Evolutionary conservation across 139 green algal genomes (phyloP), one percentile per base, ranked within the genome.

Genomic region (Tetraselmis chui): DNA sequence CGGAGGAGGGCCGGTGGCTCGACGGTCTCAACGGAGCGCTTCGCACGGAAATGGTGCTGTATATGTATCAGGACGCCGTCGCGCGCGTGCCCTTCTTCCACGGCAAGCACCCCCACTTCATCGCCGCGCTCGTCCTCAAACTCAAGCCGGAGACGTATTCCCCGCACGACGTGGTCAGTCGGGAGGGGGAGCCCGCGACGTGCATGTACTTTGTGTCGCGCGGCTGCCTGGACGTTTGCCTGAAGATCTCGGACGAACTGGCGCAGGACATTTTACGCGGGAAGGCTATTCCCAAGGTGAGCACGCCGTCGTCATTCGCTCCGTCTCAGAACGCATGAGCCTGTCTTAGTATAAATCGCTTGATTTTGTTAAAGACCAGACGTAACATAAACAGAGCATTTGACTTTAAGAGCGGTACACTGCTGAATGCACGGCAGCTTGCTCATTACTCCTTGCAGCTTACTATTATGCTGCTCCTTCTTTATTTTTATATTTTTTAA

Each of bases 81-180:
- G 75, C 79, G 23, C 74, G 76, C 45, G 27, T 88, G 23, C 87
- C 87, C 1, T 88, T 91, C 77, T 91, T 89, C 78, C 32, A 79
- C 23, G 86, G 79, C 78, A 88, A 90, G 84, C 82, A 84, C 28
- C 83, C 86, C 0, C 83, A 89, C 31, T 90, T 92, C 86, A 90
- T 90, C 75, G 86, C 87, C 0, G 76, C 76, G 0, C 78, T 92
- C 0, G 81, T 90, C 25, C 85, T 85, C 0, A 81, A 75, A 29
- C 78, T 92, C 25, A 89, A 89, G 81, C 80, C 89, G 30, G 86
- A 92, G 82, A 89, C 86, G 79, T 91, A 89, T 77, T 82, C 85
- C 45, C 45, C 45, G 45, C 45, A 67, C 45, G 45, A 67, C 45
- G 45, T 67, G 11, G 45, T 67, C 45, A 67, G 45, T 18, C 45